phyloP scores from a whole-genome alignment of 257 asterid species.

The Solanum arcanum region DNA sequence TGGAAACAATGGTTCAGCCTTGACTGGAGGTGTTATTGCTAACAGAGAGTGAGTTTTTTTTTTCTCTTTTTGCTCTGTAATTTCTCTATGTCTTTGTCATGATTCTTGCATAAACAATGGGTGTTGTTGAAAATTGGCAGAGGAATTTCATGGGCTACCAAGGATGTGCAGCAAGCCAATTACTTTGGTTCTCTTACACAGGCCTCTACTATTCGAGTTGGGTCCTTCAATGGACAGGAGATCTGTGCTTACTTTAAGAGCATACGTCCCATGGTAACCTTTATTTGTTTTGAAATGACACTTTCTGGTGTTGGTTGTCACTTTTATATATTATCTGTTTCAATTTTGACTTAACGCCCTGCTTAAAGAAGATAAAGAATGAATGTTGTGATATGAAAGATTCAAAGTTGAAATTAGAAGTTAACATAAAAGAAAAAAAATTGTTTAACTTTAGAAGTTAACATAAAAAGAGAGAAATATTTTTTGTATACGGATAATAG shows the following conservation, averaged over 20 bases:
- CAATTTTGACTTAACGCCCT: neutral
- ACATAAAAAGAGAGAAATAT: too few species aligned
- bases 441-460: too few species aligned
- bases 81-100: neutral
- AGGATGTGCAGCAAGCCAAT: slow-evolving; percentile 92
- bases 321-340: neutral
- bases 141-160: slow-evolving; percentile 98
- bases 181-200: slow-evolving; percentile 94
- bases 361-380: too few species aligned
- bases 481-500: too few species aligned
- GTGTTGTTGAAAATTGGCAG: slow-evolving; percentile 20
- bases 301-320: neutral
- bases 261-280: slow-evolving; percentile 82
- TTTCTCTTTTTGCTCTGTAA: neutral
- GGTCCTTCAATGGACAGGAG: slow-evolving; percentile 94
- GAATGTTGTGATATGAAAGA: too few species aligned
- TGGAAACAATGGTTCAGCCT: slow-evolving; percentile 94
- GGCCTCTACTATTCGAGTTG: slow-evolving; percentile 82
- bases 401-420: too few species aligned
- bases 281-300: neutral
- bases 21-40: slow-evolving; percentile 88
- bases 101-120: neutral
- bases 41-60: slow-evolving; percentile 69
- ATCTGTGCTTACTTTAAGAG: slow-evolving; percentile 95
- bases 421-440: too few species aligned